phyloP scores from a whole-genome alignment of 2,329 filamentous ascomycete genomes.

The Ceratocystis lukuohia region DNA sequence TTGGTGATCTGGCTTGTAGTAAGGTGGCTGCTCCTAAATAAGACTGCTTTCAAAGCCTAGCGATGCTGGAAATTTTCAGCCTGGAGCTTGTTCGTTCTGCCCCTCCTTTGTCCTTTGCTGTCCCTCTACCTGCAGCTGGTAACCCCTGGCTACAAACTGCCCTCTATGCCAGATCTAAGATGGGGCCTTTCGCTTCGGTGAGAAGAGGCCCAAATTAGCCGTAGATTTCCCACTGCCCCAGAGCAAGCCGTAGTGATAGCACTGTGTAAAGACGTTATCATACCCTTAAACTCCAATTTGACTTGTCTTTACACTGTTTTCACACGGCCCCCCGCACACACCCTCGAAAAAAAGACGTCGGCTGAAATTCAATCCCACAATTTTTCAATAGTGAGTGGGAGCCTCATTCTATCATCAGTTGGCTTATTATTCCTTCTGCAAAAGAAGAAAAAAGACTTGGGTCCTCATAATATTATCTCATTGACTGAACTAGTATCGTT shows the following conservation, averaged over 20 bases:
- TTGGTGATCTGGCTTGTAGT: conserved; percentile 18
- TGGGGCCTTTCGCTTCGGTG: conserved; percentile 8
- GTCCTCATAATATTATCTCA: background rate
- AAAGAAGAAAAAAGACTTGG: background rate
- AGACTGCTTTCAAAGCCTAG: conserved; percentile 7
- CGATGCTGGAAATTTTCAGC: conserved; percentile 19
- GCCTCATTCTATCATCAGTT: conserved; percentile 3
- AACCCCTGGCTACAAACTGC: conserved; percentile 11
- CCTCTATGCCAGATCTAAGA: background rate
- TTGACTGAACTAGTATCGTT: background rate
- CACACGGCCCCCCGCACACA: conserved; percentile 18
- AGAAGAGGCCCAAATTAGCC: conserved; percentile 8
- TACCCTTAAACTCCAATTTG: too few species aligned
- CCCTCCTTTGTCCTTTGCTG: conserved; percentile 5
- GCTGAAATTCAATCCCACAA: conserved; percentile 18
- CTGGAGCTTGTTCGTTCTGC: conserved; percentile 11
- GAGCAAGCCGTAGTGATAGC: background rate
- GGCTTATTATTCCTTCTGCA: conserved; percentile 1
- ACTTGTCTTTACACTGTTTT: conserved; percentile 1
- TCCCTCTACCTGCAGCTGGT: conserved; percentile 2
- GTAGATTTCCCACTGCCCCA: conserved; percentile 9
- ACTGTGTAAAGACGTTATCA: conserved; percentile 11
- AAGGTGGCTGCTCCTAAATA: conserved; percentile 13
- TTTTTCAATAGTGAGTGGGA: conserved; percentile 5
- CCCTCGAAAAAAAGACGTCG: conserved; percentile 17